A percentile compares a stretch with the other conserved stretches of the same genome.
Evolutionary conservation across 2,329 filamentous ascomycete species (phyloP).

Genomic region (Penicillium sp.): DNA sequence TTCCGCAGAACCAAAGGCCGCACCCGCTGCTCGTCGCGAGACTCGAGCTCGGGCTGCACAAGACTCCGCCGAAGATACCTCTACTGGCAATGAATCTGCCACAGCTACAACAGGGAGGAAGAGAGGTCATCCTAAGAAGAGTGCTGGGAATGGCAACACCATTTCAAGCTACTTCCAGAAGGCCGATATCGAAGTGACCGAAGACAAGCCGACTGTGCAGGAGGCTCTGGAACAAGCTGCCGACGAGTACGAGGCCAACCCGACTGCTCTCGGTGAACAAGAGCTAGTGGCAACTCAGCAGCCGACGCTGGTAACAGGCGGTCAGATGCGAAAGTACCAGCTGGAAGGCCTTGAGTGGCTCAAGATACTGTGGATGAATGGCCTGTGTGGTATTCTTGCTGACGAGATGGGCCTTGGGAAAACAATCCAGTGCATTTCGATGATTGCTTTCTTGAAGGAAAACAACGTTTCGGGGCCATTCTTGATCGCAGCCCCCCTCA

Average conservation of each 20-base stretch:
- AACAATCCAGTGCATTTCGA: constrained; percentile 82
- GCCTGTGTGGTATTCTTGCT: constrained; percentile 82
- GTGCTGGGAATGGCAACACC: constrained; percentile 32
- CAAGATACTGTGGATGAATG: constrained; percentile 74
- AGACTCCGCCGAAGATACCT: constrained; percentile 16
- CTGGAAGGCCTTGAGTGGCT: constrained; percentile 94
- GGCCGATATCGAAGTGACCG: constrained; percentile 51
- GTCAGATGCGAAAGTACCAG: constrained; percentile 90
- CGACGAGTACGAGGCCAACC: constrained; percentile 53
- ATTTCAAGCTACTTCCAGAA: constrained; percentile 60
- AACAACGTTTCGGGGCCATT: constrained; percentile 85
- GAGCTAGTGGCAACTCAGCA: constrained; percentile 77
- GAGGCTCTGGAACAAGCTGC: constrained; percentile 56
- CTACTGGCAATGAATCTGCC: constrained; percentile 14
- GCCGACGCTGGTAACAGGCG: constrained; percentile 76
- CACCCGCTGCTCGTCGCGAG: constrained; percentile 21
- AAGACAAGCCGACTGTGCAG: constrained; percentile 50
- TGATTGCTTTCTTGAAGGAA: constrained; percentile 81
- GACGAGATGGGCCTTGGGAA: constrained; percentile 95
- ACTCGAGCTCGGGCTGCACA: constrained; percentile 30
- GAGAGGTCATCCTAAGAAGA: constrained; percentile 11
- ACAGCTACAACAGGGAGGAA: constrained; percentile 19
- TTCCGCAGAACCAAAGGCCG: constrained; percentile 23
- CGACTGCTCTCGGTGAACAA: constrained; percentile 58
- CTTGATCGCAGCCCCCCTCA: constrained; percentile 81